These are phyloP conservation scores for Corymbia citriodora DNA, from an alignment of 441 rosid species.

Conservation along the genomic window DNA sequence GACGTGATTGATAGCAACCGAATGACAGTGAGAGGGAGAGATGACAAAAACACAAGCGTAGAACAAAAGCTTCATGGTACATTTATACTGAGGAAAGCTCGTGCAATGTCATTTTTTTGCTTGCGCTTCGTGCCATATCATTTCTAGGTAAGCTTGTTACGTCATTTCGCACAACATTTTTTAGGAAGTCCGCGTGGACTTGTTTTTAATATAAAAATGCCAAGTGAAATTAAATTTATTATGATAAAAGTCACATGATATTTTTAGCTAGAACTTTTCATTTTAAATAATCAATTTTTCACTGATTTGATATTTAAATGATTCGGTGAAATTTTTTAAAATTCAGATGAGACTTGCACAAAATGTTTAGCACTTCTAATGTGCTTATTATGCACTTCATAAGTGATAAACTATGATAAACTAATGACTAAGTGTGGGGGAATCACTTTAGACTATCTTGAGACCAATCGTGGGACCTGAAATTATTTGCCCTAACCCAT, in stretches of 20 bases:
- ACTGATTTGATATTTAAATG: neutral
- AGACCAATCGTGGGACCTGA: neutral
- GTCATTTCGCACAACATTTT: too few relatives aligned
- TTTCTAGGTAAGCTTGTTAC: neutral
- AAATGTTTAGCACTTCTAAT: neutral
- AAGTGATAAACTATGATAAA: too few relatives aligned
- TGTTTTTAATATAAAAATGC: neutral
- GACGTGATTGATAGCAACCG: too few relatives aligned
- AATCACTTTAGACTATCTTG: neutral
- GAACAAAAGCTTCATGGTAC: neutral
- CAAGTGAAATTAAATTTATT: neutral
- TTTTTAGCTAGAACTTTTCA: too few relatives aligned
- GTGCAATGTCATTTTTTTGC: too few relatives aligned
- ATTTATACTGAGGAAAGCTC: neutral
- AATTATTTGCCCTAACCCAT: neutral
- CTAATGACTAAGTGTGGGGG: neutral
- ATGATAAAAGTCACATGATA: neutral
- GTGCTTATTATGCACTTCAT: neutral
- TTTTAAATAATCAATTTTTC: too few relatives aligned
- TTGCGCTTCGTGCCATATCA: rapidly evolving
- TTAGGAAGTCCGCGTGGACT: neutral
- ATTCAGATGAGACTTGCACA: too few relatives aligned
- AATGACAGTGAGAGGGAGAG: neutral
- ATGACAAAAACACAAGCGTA: neutral
- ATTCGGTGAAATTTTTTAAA: rapidly evolving